Conservation (phyloP, 257 asterid species). For the Nicotiana undulata region DNA sequence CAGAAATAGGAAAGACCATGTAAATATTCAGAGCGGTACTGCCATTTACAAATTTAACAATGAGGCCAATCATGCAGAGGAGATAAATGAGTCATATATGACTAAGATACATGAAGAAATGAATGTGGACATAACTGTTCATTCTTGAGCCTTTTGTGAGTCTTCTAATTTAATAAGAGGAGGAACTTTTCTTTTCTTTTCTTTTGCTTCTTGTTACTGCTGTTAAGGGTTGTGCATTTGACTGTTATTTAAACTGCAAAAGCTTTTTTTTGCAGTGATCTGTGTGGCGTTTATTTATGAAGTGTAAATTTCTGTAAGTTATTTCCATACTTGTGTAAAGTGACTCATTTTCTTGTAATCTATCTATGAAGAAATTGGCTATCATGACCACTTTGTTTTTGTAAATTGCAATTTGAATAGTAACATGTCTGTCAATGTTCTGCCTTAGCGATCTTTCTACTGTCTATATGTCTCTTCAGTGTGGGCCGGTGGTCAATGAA, state of each 20-base stretch:
- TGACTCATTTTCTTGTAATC: constrained; percentile 14
- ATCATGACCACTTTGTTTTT: background rate
- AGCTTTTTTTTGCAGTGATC: constrained; percentile 12
- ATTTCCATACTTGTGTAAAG: constrained; percentile 13
- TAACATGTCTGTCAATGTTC: background rate
- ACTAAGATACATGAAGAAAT: constrained; percentile 31
- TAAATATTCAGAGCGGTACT: constrained; percentile 19
- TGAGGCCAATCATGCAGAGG: constrained; percentile 17
- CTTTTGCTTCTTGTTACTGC: constrained; percentile 15
- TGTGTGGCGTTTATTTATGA: constrained; percentile 27
- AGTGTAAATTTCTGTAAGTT: constrained; percentile 48
- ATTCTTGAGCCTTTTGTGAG: constrained; percentile 31
- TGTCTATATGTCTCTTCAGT: background rate
- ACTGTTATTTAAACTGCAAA: constrained; percentile 17
- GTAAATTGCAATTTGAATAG: background rate
- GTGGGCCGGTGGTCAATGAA: too few relatives aligned
- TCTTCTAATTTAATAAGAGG: constrained; percentile 25
- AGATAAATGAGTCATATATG: constrained; percentile 23
- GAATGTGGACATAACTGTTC: constrained; percentile 17
- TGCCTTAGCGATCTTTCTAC: background rate
- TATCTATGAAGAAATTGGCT: background rate
- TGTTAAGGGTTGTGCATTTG: constrained; percentile 22
- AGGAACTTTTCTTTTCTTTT: constrained; percentile 8
- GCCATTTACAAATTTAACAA: constrained; percentile 22
- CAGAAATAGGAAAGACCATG: constrained; percentile 21